phyloP scores from a whole-genome alignment of 257 asterid genomes.

The Leonotis leonurus region DNA sequence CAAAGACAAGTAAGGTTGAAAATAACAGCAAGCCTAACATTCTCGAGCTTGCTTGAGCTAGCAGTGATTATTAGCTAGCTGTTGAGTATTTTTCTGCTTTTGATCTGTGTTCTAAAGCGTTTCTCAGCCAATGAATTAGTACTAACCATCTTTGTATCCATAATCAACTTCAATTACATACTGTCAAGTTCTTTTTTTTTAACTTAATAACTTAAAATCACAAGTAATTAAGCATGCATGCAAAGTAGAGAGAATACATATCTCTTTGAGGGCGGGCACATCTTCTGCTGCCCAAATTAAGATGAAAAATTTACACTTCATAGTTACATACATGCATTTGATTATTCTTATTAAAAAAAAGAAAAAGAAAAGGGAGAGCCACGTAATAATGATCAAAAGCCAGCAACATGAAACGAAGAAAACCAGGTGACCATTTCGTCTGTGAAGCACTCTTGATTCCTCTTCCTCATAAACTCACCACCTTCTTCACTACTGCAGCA shows the following conservation, averaged over 20 bases:
- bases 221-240: neutral
- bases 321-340: neutral
- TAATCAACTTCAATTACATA: too few relatives aligned
- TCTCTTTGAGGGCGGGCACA: neutral
- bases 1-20: neutral
- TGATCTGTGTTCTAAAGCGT: too few relatives aligned
- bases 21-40: neutral
- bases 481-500: neutral
- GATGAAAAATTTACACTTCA: constrained; percentile 15
- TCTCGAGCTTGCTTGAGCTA: too few relatives aligned
- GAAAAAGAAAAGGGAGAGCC: neutral
- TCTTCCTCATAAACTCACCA: neutral
- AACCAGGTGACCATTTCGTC: constrained; percentile 51
- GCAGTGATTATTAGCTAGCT: too few relatives aligned
- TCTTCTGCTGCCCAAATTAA: neutral
- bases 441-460: constrained; percentile 30
- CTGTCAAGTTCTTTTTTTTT: too few relatives aligned
- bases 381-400: constrained; percentile 30
- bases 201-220: too few relatives aligned
- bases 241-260: neutral
- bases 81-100: neutral
- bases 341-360: neutral
- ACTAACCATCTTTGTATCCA: too few relatives aligned
- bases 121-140: too few relatives aligned
- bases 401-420: constrained; percentile 50